Conservation (phyloP, 371 early-diverging fungal species). For the Caulochytrium protostelioides region DNA sequence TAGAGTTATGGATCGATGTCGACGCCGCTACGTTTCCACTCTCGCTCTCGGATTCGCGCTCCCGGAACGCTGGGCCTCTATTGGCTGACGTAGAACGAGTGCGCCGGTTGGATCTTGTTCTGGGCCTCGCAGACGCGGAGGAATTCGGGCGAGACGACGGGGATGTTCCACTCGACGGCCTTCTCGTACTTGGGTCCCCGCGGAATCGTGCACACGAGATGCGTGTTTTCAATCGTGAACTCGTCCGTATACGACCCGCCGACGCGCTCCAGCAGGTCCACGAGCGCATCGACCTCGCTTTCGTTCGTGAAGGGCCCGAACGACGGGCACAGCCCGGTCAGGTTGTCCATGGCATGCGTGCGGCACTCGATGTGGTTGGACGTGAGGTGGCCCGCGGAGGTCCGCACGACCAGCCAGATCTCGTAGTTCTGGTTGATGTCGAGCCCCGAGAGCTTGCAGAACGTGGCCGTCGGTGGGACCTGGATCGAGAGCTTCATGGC, state of each 20-base stretch:
- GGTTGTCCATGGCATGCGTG: slow-evolving; percentile 77
- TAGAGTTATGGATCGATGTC: too few relatives aligned
- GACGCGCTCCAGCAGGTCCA: slow-evolving; percentile 52
- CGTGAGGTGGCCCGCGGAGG: slow-evolving; percentile 61
- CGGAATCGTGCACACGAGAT: slow-evolving; percentile 61
- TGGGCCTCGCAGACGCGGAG: slow-evolving; percentile 68
- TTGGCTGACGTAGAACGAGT: slow-evolving; percentile 19
- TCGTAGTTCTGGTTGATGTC: slow-evolving; percentile 71
- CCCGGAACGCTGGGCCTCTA: too few relatives aligned
- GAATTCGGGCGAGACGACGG: slow-evolving; percentile 83
- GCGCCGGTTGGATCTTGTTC: slow-evolving; percentile 58
- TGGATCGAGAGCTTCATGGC: slow-evolving; percentile 24
- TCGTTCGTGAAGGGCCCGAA: slow-evolving; percentile 66
- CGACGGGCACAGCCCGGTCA: slow-evolving; percentile 78
- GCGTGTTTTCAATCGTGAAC: slow-evolving; percentile 70
- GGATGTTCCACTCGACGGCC: slow-evolving; percentile 71
- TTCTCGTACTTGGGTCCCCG: slow-evolving; percentile 63
- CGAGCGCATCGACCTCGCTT: slow-evolving; percentile 41
- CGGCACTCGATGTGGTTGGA: slow-evolving; percentile 51
- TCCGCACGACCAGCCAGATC: slow-evolving; percentile 61
- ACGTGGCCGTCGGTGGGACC: slow-evolving; percentile 33
- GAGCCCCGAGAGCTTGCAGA: slow-evolving; percentile 62
- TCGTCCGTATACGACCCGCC: slow-evolving; percentile 70
- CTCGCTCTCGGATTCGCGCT: too few relatives aligned
- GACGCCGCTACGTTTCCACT: too few relatives aligned